Base-by-base conservation (phyloP, 2,329 filamentous ascomycete genomes). In the Whalleya microplaca region DNA sequence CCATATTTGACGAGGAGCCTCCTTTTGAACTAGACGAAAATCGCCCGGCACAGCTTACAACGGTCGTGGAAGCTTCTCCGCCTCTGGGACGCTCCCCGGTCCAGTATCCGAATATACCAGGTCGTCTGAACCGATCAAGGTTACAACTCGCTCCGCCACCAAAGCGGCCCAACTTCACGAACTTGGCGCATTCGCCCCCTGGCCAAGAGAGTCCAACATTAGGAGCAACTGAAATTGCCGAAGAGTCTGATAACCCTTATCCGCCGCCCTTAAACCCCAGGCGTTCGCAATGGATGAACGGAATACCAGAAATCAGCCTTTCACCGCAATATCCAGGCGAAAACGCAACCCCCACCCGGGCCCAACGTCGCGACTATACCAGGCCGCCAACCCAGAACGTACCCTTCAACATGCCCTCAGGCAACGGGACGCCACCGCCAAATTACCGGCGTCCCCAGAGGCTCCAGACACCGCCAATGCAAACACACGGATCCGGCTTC, bases 61-160 rank as follows among this genome's bases (percentile, higher is more conserved):
- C 80, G 1, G 80, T 84, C 5, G 71, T 71, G 12, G 80, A 84
- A 63, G 80, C 78, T 2, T 67, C 68, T 14, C 69, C 72, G 7
- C 62, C 51, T 42, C 63, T 64, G 32, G 66, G 71, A 20, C 69
- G 68, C 16, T 71, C 74, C 32, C 71, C 72, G 14, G 71, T 72
- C 21, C 64, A 52, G 9, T 72, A 73, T 43, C 68, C 71, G 8
- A 67, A 64, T 27, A 64, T 69, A 16, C 57, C 64, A n/a, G 68
- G 66, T 37, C 65, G 66, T 8, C 45, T 67, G 21, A 63, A 71
- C 59, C 62, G 63, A 51, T 59, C 63, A 52, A 69, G 66, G 29
- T 64, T 69, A 52, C 66, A 67, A 53, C 57, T 65, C 10, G 64
- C 71, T 3, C 72, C 72, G 9, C 74, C 73, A n/a, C 71, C 72